These are phyloP conservation scores for Candida patagonica DNA, from an alignment of 805 yeast genomes.

Conservation along the genomic window DNA sequence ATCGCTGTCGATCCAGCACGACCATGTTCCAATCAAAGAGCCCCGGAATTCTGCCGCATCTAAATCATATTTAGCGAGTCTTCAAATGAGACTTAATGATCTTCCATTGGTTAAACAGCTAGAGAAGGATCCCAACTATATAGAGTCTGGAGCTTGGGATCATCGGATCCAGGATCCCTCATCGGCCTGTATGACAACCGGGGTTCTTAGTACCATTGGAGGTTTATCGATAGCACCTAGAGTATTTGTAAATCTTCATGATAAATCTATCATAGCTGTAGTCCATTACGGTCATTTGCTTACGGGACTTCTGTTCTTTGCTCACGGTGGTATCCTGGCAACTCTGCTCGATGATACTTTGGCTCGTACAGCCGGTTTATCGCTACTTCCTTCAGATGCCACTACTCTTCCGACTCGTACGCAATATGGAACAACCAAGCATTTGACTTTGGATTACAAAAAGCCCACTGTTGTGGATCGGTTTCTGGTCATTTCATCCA, in stretches of 20 bases:
- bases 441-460: constrained; percentile 40
- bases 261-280: constrained; percentile 53
- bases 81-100: constrained; percentile 9
- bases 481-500: constrained; percentile 57
- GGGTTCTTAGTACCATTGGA: constrained; percentile 63
- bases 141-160: constrained; percentile 35
- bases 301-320: constrained; percentile 79
- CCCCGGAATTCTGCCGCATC: neutral
- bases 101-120: constrained; percentile 46
- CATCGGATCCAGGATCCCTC: constrained; percentile 18
- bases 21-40: neutral
- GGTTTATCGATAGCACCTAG: constrained; percentile 67
- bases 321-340: constrained; percentile 85
- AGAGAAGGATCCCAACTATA: constrained; percentile 30
- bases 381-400: constrained; percentile 4
- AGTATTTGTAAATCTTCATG: constrained; percentile 48
- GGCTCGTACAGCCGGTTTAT: constrained; percentile 17
- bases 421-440: constrained; percentile 9
- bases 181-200: constrained; percentile 33
- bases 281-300: constrained; percentile 69
- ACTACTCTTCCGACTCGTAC: constrained; percentile 2
- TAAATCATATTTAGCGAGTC: neutral
- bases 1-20: neutral
- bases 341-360: constrained; percentile 70
- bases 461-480: constrained; percentile 73